These are phyloP conservation scores for Cryptococcus sp. DNA, from an alignment of 1,284 basidiomycete species.

Conservation along the genomic window DNA sequence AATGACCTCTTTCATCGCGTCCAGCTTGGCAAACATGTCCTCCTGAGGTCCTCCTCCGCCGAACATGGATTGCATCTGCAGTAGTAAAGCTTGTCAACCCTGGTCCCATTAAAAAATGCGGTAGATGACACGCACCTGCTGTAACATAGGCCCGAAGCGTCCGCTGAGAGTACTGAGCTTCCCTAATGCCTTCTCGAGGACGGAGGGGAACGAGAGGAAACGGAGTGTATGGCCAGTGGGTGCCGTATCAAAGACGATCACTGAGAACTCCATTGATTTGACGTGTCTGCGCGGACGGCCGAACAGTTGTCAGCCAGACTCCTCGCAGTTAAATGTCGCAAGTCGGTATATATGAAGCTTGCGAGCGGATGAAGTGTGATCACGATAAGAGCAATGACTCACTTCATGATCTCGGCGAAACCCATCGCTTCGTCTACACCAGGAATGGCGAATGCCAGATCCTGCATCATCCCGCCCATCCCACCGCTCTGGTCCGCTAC, in stretches of 20 bases:
- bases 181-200: constrained; percentile 94
- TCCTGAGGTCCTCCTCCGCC: constrained; percentile 81
- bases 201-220: constrained; percentile 96
- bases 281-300: constrained; percentile 72
- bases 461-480: constrained; percentile 99
- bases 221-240: constrained; percentile 97
- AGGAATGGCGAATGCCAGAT: constrained; percentile 97
- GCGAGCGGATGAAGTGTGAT: not conserved
- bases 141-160: constrained; percentile 95
- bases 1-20: constrained; percentile 94
- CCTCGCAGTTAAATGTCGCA: not conserved
- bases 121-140: constrained; percentile 62
- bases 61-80: constrained; percentile 90
- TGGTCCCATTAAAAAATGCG: too few relatives aligned
- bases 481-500: constrained; percentile 63
- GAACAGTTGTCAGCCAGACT: not conserved
- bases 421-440: constrained; percentile 99
- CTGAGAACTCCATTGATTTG: constrained; percentile 99
- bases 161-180: constrained; percentile 91
- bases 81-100: not conserved
- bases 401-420: constrained; percentile 99
- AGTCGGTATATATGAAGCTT: not conserved
- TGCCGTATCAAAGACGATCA: constrained; percentile 98
- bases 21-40: constrained; percentile 98
- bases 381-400: constrained; percentile 33